Base-by-base conservation (phyloP, 2,329 filamentous ascomycete genomes). In the Talaromyces funiculosus region DNA sequence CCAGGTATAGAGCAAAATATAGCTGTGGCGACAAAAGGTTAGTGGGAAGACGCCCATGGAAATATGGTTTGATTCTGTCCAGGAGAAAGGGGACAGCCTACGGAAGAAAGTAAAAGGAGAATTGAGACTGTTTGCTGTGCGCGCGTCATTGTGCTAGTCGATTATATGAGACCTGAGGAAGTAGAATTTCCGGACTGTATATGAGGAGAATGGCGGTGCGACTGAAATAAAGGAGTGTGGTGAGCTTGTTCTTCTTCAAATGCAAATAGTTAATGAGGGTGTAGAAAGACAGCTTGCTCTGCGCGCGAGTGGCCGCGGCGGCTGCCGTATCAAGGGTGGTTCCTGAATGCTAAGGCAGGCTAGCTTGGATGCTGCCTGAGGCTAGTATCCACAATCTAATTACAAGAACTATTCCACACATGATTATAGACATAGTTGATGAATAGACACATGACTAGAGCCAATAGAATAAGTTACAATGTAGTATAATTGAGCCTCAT, bases 41-140 rank as follows among this genome's bases (percentile, higher is more conserved):
- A 51, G 47, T 22, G 29, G 14, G 16, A 33, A 22, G 16, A 16
- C 26, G 16, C 16, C 22, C 8, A 18, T 49, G 24, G 16, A 26
- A 7, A 22, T 43, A 22, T 43, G 29, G n/a, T n/a, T n/a, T n/a
- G n/a, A n/a, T n/a, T 47, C 45, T 31, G 18, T 33, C n/a, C n/a
- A 14, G 16, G 35, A 54, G 51, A 54, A 40, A 54, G 85, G n/a
- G 69, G 54, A 26, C 51, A 49, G 51, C 61, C 29, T 87, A 97
- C 92, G 38, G 92, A 96, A 69, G 90, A 90, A 77, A 94, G 84
- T 68, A 97, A 84, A 70, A 97, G 86, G 71, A 86, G 88, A 71
- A 96, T 83, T 64, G 92, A 96, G 73, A 97, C 87, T 66, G 90
- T 93, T 78, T 97, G 92, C 75, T 90, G 88, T 22, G 94, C 94